Evolutionary conservation across 1,284 basidiomycete species (phyloP), one percentile per base, ranked within the genome.

Genomic region (Irpex rosettiformis): DNA sequence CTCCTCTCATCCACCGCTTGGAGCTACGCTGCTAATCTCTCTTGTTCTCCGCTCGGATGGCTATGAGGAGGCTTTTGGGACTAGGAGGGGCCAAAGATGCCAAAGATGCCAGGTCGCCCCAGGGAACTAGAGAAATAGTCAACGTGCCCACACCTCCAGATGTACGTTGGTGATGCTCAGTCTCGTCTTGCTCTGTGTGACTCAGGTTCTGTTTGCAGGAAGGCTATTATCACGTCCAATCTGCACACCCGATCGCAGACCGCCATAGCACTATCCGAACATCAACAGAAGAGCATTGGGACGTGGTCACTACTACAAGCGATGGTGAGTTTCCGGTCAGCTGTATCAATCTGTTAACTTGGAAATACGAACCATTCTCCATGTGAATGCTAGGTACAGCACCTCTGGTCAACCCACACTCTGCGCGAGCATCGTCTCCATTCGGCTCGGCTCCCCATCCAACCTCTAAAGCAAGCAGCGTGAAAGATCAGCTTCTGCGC

Each of bases 51-150:
- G 22, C 6, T 10, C 24, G 7, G 27, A 24, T 24, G 5, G 48
- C 56, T 13, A 82, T 82, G 80, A 81, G 75, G 73, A 81, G 77
- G 68, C 70, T 82, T 43, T 83, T 82, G 54, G 72, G 70, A 30
- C 71, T 80, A 55, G 80, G 81, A 65, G 83, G 80, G 59, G 66
- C 66, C 52, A 82, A 79, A 62, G 56, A 67, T 4, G 59, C 70
- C 4, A 77, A 70, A 59, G 33, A 37, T 16, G 16, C 33, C 33
- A 37, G 33, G 33, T 66, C 70, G 33, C 69, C 67, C 0, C 67
- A 71, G 0, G 69, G 65, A 45, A 62, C 61, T 24, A 57, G 64
- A 59, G 62, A 70, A 59, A n/a, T 62, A 65, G 45, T 58, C 57
- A 61, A 59, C 4, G 49, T 52, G 24, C 7, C 33, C 33, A 30